A percentile compares a stretch with the other conserved stretches of the same genome.
Evolutionary conservation across 1,139 yeast species (phyloP).

Genomic region (Suzukiozyma palmioleophila): DNA sequence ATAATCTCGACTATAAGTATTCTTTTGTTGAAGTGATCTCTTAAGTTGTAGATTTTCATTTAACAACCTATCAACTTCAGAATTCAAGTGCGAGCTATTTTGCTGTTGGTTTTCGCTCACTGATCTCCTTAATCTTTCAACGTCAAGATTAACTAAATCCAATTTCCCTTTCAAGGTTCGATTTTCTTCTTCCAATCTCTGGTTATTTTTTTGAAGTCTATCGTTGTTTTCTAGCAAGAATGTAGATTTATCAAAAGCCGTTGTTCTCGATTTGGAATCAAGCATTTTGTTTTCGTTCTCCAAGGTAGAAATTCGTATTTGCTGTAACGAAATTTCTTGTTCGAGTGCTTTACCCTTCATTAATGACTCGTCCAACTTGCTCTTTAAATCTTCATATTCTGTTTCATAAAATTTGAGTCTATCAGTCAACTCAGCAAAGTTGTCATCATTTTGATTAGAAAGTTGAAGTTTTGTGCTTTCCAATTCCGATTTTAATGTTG

Average conservation of each 20-base stretch:
- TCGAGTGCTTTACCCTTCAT: not conserved
- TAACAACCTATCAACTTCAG: not conserved
- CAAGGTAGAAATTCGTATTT: not conserved
- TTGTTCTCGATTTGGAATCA: not conserved
- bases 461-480: conserved; percentile 3
- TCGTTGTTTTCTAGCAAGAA: not conserved
- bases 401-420: conserved; percentile 23
- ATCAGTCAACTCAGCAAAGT: conserved; percentile 19
- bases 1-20: conserved; percentile 3
- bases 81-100: conserved; percentile 1
- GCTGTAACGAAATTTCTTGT: not conserved
- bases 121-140: conserved; percentile 37
- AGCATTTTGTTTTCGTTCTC: not conserved
- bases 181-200: conserved; percentile 10
- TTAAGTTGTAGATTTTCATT: not conserved
- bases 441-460: conserved; percentile 6
- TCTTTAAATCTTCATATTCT: conserved; percentile 19
- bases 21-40: not conserved
- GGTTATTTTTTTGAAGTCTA: not conserved
- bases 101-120: conserved; percentile 5
- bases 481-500: conserved; percentile 16
- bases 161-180: conserved; percentile 13
- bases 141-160: conserved; percentile 14
- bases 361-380: conserved; percentile 7
- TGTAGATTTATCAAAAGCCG: not conserved